Conservation (phyloP, 2,329 filamentous ascomycete genomes). For the Dactylellina drechsleri region DNA sequence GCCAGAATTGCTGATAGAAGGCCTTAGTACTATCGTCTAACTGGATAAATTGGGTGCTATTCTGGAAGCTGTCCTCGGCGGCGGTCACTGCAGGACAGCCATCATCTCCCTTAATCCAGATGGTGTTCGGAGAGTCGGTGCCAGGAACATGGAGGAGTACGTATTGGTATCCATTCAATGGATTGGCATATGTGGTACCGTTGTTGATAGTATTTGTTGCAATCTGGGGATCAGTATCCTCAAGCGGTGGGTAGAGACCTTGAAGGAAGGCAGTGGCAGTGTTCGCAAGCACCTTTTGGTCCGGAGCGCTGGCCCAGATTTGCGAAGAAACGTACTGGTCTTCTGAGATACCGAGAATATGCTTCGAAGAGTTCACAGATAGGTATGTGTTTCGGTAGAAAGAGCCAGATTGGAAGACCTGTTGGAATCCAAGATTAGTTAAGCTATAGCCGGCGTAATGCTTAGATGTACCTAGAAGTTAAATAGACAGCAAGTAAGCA, state of each 20-base stretch:
- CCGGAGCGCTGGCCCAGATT: conserved; percentile 76
- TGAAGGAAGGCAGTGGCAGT: conserved; percentile 84
- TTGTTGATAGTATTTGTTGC: conserved; percentile 75
- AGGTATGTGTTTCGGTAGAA: conserved; percentile 85
- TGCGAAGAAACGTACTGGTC: conserved; percentile 76
- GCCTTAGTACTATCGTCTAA: conserved; percentile 66
- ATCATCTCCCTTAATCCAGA: conserved; percentile 70
- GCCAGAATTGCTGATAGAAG: conserved; percentile 65
- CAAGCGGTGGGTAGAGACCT: conserved; percentile 83
- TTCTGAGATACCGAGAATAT: conserved; percentile 74
- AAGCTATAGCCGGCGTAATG: conserved; percentile 75
- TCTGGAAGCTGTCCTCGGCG: conserved; percentile 68
- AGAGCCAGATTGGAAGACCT: conserved; percentile 76
- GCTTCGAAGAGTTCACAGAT: conserved; percentile 65
- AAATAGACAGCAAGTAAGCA: neutral
- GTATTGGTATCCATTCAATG: conserved; percentile 83
- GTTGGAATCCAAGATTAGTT: conserved; percentile 80
- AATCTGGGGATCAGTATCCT: conserved; percentile 61
- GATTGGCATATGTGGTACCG: conserved; percentile 72
- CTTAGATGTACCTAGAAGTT: conserved; percentile 65
- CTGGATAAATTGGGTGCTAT: conserved; percentile 64
- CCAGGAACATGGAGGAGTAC: conserved; percentile 75
- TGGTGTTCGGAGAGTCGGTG: conserved; percentile 68
- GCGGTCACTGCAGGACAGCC: conserved; percentile 68
- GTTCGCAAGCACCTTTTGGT: conserved; percentile 80